Evolutionary conservation across 768 basidiomycete species (phyloP), one percentile per base, ranked within the genome.

Genomic region (Suillus fuscotomentosus): DNA sequence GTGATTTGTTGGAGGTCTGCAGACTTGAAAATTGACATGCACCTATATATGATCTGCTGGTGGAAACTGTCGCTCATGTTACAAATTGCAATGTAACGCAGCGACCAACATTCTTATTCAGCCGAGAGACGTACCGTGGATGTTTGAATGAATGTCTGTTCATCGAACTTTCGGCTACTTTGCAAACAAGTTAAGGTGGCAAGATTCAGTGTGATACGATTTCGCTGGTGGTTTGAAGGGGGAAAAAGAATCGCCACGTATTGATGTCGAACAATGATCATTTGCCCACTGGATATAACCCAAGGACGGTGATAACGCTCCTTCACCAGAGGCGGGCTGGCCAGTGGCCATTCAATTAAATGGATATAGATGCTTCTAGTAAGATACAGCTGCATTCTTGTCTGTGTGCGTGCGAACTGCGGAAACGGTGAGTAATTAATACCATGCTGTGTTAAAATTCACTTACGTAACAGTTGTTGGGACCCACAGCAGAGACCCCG

Each of bases 401-500:
- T 27, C 27, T 42, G 17, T 17, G 15, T 7, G 15, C 4, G 22
- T 31, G 15, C 4, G 9, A 20, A 34, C 53, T 59, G 57, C 57
- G 57, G 57, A 59, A 24, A 10, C 8, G 36, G 8, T 54, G 27
- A 27, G 27, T 27, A 27, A 27, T 27, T 27, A 27, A 27, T 27
- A 27, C 27, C 27, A 27, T 27, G 39, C 57, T 41, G 39, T 42
- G 39, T 42, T 17, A 15, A 42, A 42, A 11, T 42, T 59, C 14
- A 41, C 14, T 57, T 57, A 57, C 22, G 20, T 57, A 57, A 57
- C 22, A 27, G 15, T 39, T 41, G n/a, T 57, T 27, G 56, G 39
- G 57, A 42, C 39, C 57, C 20, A 41, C 56, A 57, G 39, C 55
- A 24, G 15, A 59, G 57, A 59, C 57, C 39, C 57, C 57, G 57